A percentile compares a stretch with the other conserved stretches of the same genome.
Conservation (phyloP, 2,329 filamentous ascomycete genomes). For the Colletotrichum tropicicola region DNA sequence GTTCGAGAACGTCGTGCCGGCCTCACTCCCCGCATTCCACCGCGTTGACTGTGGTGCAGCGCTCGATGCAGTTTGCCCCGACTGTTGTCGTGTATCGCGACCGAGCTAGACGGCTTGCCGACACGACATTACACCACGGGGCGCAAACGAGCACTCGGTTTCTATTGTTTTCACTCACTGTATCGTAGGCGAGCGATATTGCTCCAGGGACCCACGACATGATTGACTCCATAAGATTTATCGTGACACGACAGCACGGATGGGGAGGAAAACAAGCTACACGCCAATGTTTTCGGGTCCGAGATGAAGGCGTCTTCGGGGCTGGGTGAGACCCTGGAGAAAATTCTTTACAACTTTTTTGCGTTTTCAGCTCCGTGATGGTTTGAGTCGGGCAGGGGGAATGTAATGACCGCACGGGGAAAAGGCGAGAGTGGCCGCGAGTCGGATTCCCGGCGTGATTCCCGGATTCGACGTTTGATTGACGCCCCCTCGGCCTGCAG, state of each 20-base stretch:
- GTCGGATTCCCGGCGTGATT: no score
- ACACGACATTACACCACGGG: not conserved
- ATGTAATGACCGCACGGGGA: no score
- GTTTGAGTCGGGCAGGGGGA: not conserved
- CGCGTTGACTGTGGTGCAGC: not conserved
- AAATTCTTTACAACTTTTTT: not conserved
- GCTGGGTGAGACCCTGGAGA: slow-evolving; percentile 4
- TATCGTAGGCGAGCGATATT: not conserved
- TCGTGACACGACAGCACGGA: slow-evolving; percentile 21
- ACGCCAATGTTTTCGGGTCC: not conserved
- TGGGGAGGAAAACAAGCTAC: not conserved
- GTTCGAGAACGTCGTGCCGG: not conserved
- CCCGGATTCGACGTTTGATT: slow-evolving; percentile 3
- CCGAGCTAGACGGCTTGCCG: not conserved
- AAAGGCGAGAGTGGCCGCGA: no score
- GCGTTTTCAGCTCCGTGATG: not conserved
- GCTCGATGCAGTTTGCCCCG: not conserved
- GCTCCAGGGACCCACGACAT: slow-evolving; percentile 1
- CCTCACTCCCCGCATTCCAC: not conserved
- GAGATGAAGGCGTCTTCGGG: not conserved
- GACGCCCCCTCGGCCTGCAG: not conserved
- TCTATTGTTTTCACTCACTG: no score
- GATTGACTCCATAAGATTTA: not conserved
- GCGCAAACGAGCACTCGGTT: no score
- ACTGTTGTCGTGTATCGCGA: not conserved